A percentile compares a stretch with the other conserved stretches of the same genome.
Conservation (phyloP, 2,329 filamentous ascomycete species). For the Diatrype stigma region DNA sequence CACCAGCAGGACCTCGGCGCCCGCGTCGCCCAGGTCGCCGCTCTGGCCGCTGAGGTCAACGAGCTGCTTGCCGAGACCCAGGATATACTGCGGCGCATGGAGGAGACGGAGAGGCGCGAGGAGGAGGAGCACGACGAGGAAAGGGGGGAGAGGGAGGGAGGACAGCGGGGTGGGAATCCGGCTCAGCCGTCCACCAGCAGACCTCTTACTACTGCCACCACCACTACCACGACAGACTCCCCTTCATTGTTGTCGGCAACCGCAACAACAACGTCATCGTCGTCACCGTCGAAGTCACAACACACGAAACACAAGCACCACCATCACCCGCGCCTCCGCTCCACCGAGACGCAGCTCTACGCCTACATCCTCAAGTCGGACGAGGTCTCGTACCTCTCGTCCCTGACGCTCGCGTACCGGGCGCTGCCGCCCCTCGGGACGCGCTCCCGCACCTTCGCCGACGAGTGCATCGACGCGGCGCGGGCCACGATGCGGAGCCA, state of each 20-base stretch:
- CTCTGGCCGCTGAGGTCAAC: constrained; percentile 27
- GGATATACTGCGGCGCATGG: constrained; percentile 19
- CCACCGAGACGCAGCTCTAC: constrained; percentile 16
- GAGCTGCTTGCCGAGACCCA: constrained; percentile 26
- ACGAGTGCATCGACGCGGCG: constrained; percentile 39
- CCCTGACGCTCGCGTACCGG: constrained; percentile 40
- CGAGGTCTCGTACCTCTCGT: constrained; percentile 37
- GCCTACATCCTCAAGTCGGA: constrained; percentile 34
- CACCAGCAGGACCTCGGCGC: constrained; percentile 25
- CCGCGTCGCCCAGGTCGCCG: constrained; percentile 29
- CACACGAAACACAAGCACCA: background rate
- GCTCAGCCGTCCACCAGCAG: too few species aligned
- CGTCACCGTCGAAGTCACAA: too few species aligned
- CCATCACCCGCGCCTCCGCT: background rate
- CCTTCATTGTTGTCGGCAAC: too few species aligned
- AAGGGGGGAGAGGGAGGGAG: too few species aligned
- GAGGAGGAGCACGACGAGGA: too few species aligned
- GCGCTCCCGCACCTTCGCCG: constrained; percentile 31
- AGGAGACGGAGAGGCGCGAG: constrained; percentile 1
- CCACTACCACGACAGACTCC: too few species aligned
- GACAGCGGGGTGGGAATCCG: too few species aligned
- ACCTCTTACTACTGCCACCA: too few species aligned
- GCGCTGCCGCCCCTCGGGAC: constrained; percentile 30
- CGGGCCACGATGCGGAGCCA: constrained; percentile 37
- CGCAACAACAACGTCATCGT: too few species aligned